Base-by-base conservation (phyloP, 2,329 filamentous ascomycete genomes). In the Exophiala dermatitidis region DNA sequence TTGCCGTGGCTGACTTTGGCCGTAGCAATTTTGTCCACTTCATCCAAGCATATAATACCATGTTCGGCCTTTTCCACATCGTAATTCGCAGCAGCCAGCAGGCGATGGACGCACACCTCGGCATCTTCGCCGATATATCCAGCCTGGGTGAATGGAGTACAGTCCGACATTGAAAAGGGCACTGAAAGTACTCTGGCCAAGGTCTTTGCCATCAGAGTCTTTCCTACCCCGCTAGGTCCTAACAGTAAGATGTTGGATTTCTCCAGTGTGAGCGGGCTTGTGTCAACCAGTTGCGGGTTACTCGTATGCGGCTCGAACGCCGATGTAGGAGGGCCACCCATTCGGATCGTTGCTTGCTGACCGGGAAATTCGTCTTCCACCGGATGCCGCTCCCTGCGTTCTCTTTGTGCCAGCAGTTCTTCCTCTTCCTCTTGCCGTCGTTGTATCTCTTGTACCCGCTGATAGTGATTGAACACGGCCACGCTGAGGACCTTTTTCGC, bases 81-180 rank as follows among this genome's bases (percentile, higher is more conserved):
- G 69, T 95, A 95, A 67, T 94, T 91, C 5, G 91, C 84, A 54
- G 94, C 90, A 51, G 94, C 87, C 6, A 98, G 77, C 29, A 98
- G 77, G 42, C 93, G 80, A 65, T 96, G 89, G 38, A 98, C 89
- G 63, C 91, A 96, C 0, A 88, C 85, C 67, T 98, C 93, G n/a
- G 91, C 91, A 67, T 98, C 93, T 66, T 97, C 91, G 31, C 93
- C 93, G 62, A 98, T 96, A 64, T 98, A 98, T 29, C 93, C 91
- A 3, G 91, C 91, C 71, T 96, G 91, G 0, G 91, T 97, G 60
- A 97, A 90, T 4, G 90, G 88, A 47, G 93, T 96, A 69, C 91
- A 97, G 70, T 97, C 91, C 57, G 88, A 91, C 70, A 95, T 95
- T 58, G 88, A 90, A 66, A 96, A 95, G 0, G 93, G 93, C 0